Base-by-base conservation (phyloP, 2,329 filamentous ascomycete species). In the Coniosporium tulheliwenetii region DNA sequence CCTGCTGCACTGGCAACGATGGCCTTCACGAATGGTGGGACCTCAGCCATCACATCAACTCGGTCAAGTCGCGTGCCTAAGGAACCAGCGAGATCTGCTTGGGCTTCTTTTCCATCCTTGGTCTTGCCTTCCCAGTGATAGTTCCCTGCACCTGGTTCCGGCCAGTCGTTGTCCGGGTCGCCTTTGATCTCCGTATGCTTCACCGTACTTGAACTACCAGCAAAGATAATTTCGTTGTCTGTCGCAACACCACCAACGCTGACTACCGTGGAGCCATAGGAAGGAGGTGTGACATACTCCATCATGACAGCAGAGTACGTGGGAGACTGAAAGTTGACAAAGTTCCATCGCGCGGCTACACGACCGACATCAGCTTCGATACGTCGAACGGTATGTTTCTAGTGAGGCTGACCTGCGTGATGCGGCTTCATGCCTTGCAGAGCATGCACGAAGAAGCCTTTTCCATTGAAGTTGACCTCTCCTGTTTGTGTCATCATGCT, bases 361-460 rank as follows among this genome's bases (percentile, higher is more conserved):
- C 26, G 7, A 35, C 14, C 33, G 12, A 10, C 33, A 35, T 35
- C 12, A n/a, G 33, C 33, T 35, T n/a, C 14, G 5, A 10, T 10
- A 35, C 33, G 12, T 35, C 33, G 33, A 7, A 35, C 12, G 7
- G 2, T 2, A 35, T 5, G 14, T n/a, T 35, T 5, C 52, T n/a
- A n/a, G n/a, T n/a, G n/a, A n/a, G n/a, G n/a, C 65, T 52, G 66
- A 77, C 74, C 87, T 44, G 86, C 83, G 59, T 98, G 93, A 61
- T 98, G 91, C 34, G 91, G 91, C 73, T 98, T 98, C 89, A 96
- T 96, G 59, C 87, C 91, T 66, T 96, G 91, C 39, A 96, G 67
- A 34, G 85, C 87, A 60, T 91, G 81, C 49, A 81, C 71, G 63
- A 86, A 89, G 53, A 93, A 67, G 30, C 79, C 86, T 47, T 70